Evolutionary conservation across 345 rosid genomes (phyloP).

Genomic region (Microcos paniculata): DNA sequence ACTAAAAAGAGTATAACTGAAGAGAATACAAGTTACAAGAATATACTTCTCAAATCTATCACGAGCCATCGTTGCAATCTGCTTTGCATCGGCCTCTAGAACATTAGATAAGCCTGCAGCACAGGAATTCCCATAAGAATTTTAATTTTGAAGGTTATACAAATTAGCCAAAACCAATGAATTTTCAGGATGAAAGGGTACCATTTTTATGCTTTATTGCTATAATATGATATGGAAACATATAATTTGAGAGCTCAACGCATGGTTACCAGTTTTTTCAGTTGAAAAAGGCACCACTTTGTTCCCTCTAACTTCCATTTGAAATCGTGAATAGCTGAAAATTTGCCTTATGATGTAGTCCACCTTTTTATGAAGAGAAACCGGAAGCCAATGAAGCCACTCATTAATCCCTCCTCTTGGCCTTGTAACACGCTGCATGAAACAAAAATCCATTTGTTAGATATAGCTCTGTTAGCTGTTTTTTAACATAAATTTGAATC

Average conservation of each 20-base stretch:
- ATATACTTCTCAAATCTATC: slow-evolving; percentile 58
- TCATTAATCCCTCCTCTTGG: slow-evolving; percentile 75
- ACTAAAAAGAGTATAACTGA: neutral
- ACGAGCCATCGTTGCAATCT: slow-evolving; percentile 72
- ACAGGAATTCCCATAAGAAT: slow-evolving; percentile 8
- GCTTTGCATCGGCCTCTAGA: slow-evolving; percentile 70
- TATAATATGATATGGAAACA: neutral
- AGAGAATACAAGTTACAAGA: neutral
- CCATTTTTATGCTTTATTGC: neutral
- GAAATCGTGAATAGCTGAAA: slow-evolving; percentile 29
- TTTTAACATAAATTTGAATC: neutral
- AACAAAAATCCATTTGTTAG: neutral
- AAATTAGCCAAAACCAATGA: neutral
- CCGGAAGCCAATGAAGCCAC: slow-evolving; percentile 83
- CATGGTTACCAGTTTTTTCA: slow-evolving; percentile 40
- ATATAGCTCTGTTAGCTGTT: neutral
- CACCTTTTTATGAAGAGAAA: slow-evolving; percentile 58
- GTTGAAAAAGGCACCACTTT: slow-evolving; percentile 22
- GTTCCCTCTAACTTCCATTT: slow-evolving; percentile 8
- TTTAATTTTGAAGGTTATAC: neutral
- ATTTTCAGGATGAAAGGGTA: slow-evolving; percentile 6
- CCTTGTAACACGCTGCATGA: slow-evolving; percentile 66
- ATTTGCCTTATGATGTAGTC: slow-evolving; percentile 34
- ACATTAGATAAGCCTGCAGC: slow-evolving; percentile 50
- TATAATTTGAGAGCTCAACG: neutral